Base-by-base conservation (phyloP, 1,284 basidiomycete species). In the Acaromyces ingoldii region DNA sequence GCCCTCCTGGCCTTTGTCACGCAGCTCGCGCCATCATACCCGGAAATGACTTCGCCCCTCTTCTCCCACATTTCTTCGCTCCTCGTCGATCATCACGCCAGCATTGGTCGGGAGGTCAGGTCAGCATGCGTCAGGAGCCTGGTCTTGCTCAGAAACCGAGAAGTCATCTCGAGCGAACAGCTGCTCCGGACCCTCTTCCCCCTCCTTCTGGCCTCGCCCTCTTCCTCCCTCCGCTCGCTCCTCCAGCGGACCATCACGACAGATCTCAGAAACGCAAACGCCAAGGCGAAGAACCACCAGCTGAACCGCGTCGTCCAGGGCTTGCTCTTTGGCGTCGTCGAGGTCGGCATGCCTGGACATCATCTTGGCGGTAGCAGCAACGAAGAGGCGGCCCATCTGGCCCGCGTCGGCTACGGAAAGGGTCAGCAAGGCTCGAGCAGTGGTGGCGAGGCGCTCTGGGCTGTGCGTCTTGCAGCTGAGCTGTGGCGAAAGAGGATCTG, bases 211-310 rank as follows among this genome's bases (percentile, higher is more conserved):
- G 50, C 65, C 24, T 85, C 88, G 37, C 91, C 91, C 0, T 95
- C 91, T 0, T 83, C 89, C 0, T 77, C 85, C 17, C 82, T 97
- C 17, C 85, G 93, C 24, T 79, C 84, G 0, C 86, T 87, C 60
- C 91, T 98, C 61, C 86, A 91, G n/a, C 86, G 86, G 66, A 95
- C 91, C 0, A 98, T 99, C 72, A 81, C 97, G n/a, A 86, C 88
- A 15, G 93, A 98, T 66, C 88, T 99, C 63, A 86, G 87, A 67
- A 88, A 86, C 3, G 91, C 93, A 36, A 99, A 99, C 74, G 78
- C 84, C 34, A 86, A 85, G 54, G 81, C 86, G 34, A 91, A 90
- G 76, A 95, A 97, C 70, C 91, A 96, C 79, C 91, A 92, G 69
- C 84, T 98, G 26, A 99, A 99, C 75, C 84, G 90, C 34, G 88